Evolutionary conservation across 768 basidiomycete genomes (phyloP).

Genomic region (Panellus pusillus): DNA sequence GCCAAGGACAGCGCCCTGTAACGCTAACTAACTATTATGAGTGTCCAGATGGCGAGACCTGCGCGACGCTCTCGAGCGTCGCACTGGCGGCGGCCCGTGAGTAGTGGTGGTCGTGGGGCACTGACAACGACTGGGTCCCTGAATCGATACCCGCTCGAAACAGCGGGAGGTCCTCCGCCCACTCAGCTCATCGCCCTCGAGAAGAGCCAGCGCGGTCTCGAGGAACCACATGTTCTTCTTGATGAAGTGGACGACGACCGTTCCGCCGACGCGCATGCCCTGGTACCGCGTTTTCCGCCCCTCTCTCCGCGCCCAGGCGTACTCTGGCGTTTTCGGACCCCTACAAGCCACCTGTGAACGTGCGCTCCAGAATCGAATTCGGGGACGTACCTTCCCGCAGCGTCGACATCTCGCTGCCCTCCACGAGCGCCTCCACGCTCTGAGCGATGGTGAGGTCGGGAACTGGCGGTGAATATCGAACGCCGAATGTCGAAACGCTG

Average conservation of each 20-base stretch:
- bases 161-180: conserved; percentile 47
- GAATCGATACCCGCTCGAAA: conserved; percentile 11
- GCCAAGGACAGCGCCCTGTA: conserved; percentile 6
- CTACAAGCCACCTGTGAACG: conserved; percentile 32
- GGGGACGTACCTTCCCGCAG: conserved; percentile 56
- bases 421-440: conserved; percentile 89
- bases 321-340: conserved; percentile 57
- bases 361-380: neutral
- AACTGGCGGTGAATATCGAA: conserved; percentile 69
- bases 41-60: neutral
- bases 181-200: conserved; percentile 75
- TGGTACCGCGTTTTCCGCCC: conserved; percentile 65
- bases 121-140: neutral
- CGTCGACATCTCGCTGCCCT: conserved; percentile 83
- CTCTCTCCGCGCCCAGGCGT: conserved; percentile 75
- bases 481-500: conserved; percentile 83
- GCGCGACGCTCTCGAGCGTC: neutral
- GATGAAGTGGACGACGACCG: conserved; percentile 94
- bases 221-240: conserved; percentile 97
- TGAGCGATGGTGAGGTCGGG: conserved; percentile 63
- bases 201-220: conserved; percentile 86
- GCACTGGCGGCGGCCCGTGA: neutral
- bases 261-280: conserved; percentile 80
- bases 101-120: neutral
- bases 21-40: neutral